Base-by-base conservation (phyloP, 108 stramenopile species). In the Skeletonema tropicum region DNA sequence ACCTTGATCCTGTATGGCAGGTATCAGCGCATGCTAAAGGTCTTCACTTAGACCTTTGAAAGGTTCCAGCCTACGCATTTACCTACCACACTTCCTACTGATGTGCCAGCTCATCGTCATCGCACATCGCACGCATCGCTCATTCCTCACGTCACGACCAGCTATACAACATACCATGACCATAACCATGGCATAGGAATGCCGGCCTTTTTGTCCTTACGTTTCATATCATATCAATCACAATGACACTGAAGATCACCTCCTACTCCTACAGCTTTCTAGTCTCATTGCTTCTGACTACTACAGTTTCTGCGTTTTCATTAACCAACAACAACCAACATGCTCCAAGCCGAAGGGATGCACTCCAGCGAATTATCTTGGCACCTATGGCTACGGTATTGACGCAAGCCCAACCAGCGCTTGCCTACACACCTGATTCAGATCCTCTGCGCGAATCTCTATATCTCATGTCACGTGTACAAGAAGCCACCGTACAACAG, bases 401-500 rank as follows among this genome's bases (percentile, higher is more conserved):
- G 35, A 62, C 36, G 17, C 61, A 62, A 36, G 61, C 61, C 41
- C 75, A 60, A 35, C 72, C 86, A 33, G 66, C 73, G 0, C 7
- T 38, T 9, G 87, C 89, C 17, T 90, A 90, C 72, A 86, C 84
- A 19, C 90, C 90, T 35, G 90, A 90, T 66, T 38, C 84, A 4
- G 87, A 91, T 74, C 61, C 65, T 0, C 71, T 91, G 3, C 75
- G 83, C 5, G 90, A 91, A 75, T 88, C 87, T 3, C 73, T 91
- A 10, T 91, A 91, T 57, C 76, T 91, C 1, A 77, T 91, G 35
- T 73, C 76, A 17, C 85, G 90, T 26, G 90, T 91, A 38, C 90
- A 91, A 76, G 90, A 91, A 71, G 87, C 87, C 2, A 89, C 90
- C 30, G 82, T 87, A 6, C 88, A 84, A 57, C 90, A 88, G 74